phyloP scores from a whole-genome alignment of 2,329 filamentous ascomycete genomes.

The Tolypocladium album region DNA sequence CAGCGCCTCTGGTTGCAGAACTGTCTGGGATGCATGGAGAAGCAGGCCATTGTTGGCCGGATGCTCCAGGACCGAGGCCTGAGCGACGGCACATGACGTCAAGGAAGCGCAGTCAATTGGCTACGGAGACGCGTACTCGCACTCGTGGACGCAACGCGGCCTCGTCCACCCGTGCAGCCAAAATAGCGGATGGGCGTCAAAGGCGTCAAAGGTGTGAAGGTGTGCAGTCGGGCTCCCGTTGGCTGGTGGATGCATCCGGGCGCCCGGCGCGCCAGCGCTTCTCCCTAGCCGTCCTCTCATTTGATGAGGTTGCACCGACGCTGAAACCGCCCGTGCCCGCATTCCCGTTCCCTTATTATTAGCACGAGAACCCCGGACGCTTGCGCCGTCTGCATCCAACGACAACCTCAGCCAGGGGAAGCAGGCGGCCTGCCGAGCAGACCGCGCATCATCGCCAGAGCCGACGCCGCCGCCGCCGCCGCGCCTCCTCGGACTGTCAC shows the following conservation, averaged over 20 bases:
- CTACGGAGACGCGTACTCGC: neutral
- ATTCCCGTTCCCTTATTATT: neutral
- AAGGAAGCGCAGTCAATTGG: neutral
- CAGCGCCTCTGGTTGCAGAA: neutral
- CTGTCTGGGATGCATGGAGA: neutral
- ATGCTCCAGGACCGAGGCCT: neutral
- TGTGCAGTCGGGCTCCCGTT: neutral
- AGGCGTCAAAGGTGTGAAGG: too few relatives aligned
- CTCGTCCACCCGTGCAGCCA: neutral
- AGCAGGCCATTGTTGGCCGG: neutral
- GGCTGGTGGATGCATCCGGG: neutral
- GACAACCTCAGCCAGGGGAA: neutral
- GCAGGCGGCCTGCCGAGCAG: neutral
- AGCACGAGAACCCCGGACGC: neutral
- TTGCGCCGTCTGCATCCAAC: neutral
- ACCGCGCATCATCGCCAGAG: neutral
- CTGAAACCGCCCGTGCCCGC: conserved; percentile 2
- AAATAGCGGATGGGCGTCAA: neutral
- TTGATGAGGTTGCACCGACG: conserved; percentile 1
- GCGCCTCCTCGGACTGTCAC: neutral
- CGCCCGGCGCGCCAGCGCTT: neutral
- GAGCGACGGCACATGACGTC: neutral
- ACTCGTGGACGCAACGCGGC: neutral
- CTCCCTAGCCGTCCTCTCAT: neutral
- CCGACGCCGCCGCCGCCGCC: neutral